Evolutionary conservation across 306 rosid genomes (phyloP), one percentile per base, ranked within the genome.

Genomic region (Dalbergia cultrata): DNA sequence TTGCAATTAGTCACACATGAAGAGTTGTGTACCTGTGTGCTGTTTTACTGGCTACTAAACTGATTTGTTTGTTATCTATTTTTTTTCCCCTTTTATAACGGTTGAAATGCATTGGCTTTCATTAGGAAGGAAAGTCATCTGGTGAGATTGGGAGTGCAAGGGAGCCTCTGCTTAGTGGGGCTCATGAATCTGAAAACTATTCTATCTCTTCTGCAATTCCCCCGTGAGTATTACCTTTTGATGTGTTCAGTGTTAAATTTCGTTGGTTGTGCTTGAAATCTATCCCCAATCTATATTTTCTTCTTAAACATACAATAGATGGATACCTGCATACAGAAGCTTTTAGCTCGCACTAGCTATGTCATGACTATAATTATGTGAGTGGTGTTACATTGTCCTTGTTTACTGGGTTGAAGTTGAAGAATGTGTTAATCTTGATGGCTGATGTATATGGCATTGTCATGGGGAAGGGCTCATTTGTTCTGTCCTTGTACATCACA

Each of bases 141-240:
- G 79, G 75, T 47, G 97, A 86, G 74, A 85, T 84, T 78, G 87
- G 66, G 13, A 71, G 79, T 80, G 83, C 68, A 35, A 79, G 89
- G 79, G 90, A 85, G 86, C 98, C 92, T 80, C 88, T 95, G 72
- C 84, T 93, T 67, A 69, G 52, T 59, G 85, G 81, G 19, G 66
- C 17, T 70, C 92, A 82, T 49, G 54, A 1, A 53, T 49, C 94
- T 56, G 90, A 91, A 72, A 76, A 81, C 64, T 95, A 87, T 77
- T 93, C 97, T 22, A 49, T 86, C 68, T 41, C 53, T 79, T 88
- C 92, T 22, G 92, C 97, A 45, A 86, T 95, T 81, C 87, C 93
- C 59, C 99, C 99, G 99, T 93, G 79, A 89, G 97, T 86, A 80
- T 57, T 62, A 37, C 31, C 67, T 53, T 80, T 44, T 45, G 17